Evolutionary conservation across 352 stramenopile species (phyloP).

Genomic region (Globisporangium spiculum): DNA sequence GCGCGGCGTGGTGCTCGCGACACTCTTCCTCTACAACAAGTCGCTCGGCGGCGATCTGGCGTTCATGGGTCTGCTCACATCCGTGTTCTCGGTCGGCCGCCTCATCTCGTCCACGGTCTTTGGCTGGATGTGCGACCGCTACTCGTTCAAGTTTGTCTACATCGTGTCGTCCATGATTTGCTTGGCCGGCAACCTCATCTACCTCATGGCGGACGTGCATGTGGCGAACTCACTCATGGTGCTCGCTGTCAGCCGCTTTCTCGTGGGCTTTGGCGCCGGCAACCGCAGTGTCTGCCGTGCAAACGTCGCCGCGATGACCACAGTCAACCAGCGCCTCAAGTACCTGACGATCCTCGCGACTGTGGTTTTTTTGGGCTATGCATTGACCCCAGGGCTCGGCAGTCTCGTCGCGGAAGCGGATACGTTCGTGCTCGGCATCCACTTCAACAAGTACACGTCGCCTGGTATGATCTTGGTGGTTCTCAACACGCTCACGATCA

Average conservation of each 20-base stretch:
- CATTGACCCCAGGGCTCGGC: conserved; percentile 65
- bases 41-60: conserved; percentile 70
- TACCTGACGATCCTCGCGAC: conserved; percentile 74
- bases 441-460: conserved; percentile 77
- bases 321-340: conserved; percentile 66
- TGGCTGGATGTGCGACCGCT: conserved; percentile 82
- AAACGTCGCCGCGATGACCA: conserved; percentile 68
- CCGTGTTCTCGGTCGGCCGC: conserved; percentile 75
- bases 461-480: conserved; percentile 58
- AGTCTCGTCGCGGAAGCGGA: conserved; percentile 64
- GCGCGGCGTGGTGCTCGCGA: conserved; percentile 71
- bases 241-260: conserved; percentile 59
- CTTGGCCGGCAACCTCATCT: conserved; percentile 73
- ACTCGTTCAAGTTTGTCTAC: conserved; percentile 80
- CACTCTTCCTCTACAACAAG: conserved; percentile 83
- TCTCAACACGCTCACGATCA: conserved; percentile 65
- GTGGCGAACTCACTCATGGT: conserved; percentile 51
- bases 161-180: conserved; percentile 74
- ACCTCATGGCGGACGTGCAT: conserved; percentile 61
- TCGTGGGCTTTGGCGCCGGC: conserved; percentile 75
- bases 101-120: conserved; percentile 82
- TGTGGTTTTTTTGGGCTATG: conserved; percentile 76
- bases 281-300: conserved; percentile 78
- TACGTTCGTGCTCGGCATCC: conserved; percentile 50
- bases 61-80: conserved; percentile 82